These are phyloP conservation scores for Penicillium coprophilum DNA, from an alignment of 495 filamentous ascomycete genomes.

Conservation along the genomic window DNA sequence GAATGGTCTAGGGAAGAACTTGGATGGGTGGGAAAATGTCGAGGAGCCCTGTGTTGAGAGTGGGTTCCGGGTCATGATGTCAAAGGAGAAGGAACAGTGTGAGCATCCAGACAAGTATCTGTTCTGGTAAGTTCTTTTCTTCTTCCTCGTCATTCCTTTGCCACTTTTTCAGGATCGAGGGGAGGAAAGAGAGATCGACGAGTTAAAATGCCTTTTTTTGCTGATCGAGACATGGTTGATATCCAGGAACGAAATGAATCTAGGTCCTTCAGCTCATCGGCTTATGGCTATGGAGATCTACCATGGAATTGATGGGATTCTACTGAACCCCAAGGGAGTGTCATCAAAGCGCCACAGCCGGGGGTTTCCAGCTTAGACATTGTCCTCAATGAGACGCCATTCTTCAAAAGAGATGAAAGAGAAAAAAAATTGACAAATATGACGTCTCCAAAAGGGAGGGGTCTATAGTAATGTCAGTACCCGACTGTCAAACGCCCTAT, in stretches of 20 bases:
- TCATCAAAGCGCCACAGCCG: conserved; percentile 19
- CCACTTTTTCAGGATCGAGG: neutral
- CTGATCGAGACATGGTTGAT: conserved; percentile 11
- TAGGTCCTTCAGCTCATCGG: conserved; percentile 50
- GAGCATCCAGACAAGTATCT: conserved; percentile 49
- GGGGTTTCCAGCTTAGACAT: conserved; percentile 31
- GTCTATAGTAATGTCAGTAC: conserved; percentile 14
- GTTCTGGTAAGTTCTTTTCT: conserved; percentile 46
- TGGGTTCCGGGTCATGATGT: conserved; percentile 35
- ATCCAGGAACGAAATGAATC: conserved; percentile 52
- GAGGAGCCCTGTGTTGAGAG: conserved; percentile 37
- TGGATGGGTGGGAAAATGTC: conserved; percentile 44
- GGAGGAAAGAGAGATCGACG: conserved; percentile 12
- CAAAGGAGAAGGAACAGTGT: conserved; percentile 38
- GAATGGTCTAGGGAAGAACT: conserved; percentile 43
- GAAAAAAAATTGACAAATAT: conserved; percentile 5
- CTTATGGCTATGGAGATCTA: conserved; percentile 50
- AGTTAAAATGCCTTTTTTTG: neutral
- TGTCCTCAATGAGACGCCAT: conserved; percentile 16
- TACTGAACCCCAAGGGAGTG: conserved; percentile 24
- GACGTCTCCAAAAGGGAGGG: conserved; percentile 8
- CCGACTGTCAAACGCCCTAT: conserved; percentile 16
- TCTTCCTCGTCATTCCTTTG: neutral
- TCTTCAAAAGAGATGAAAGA: neutral
- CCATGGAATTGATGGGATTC: conserved; percentile 39